phyloP scores from a whole-genome alignment of 2,329 filamentous ascomycete genomes.

The Ceratocystis cubensis region DNA sequence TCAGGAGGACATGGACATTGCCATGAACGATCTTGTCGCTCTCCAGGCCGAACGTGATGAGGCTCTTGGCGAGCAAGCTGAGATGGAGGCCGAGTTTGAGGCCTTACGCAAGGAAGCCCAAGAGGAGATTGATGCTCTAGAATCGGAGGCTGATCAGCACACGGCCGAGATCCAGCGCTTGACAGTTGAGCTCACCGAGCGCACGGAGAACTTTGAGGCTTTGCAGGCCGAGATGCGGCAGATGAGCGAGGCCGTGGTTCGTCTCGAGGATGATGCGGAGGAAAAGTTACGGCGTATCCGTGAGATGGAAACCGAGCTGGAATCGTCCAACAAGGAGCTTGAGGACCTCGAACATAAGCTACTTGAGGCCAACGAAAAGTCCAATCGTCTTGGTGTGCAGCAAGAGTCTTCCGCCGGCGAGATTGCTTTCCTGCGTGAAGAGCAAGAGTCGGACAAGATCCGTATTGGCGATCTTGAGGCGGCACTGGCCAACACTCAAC shows the following conservation, averaged over 20 bases:
- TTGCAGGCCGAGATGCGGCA: constrained; percentile 87
- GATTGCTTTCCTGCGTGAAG: constrained; percentile 87
- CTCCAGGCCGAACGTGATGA: constrained; percentile 80
- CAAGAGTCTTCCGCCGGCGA: constrained; percentile 86
- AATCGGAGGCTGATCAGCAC: constrained; percentile 61
- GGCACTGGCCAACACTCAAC: constrained; percentile 64
- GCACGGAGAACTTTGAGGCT: constrained; percentile 78
- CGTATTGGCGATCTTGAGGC: constrained; percentile 90
- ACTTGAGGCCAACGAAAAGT: constrained; percentile 74
- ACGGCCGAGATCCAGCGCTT: constrained; percentile 58
- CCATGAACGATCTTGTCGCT: constrained; percentile 65
- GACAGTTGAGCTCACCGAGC: constrained; percentile 58
- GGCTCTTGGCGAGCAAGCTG: constrained; percentile 52
- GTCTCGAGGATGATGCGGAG: constrained; percentile 80
- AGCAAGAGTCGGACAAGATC: constrained; percentile 96
- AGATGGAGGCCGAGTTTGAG: constrained; percentile 49
- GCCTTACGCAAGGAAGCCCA: constrained; percentile 50
- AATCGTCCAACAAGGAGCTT: constrained; percentile 74
- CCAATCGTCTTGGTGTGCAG: constrained; percentile 75
- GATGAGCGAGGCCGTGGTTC: constrained; percentile 73
- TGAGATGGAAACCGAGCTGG: constrained; percentile 68
- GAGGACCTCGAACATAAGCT: constrained; percentile 76
- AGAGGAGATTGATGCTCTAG: constrained; percentile 52
- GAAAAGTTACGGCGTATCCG: constrained; percentile 67
- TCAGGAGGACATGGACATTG: constrained; percentile 68